Evolutionary conservation across 768 basidiomycete genomes (phyloP), one percentile per base, ranked within the genome.

Genomic region (Mycena albidolilacea): DNA sequence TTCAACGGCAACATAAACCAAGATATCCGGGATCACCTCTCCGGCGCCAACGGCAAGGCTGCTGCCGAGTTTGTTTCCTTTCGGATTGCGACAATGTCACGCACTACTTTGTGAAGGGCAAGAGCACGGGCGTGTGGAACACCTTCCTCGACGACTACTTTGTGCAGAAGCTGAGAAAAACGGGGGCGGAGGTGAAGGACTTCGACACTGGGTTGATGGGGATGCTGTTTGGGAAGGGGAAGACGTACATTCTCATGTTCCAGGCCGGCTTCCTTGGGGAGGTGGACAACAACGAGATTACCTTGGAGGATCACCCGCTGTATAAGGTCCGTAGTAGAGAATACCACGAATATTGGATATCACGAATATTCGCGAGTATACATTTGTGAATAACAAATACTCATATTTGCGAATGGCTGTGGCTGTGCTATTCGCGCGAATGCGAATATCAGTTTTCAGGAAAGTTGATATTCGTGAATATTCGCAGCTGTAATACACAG

Each of bases 221-320:
- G 8, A 63, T 74, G 44, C 39, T 74, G 3, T 74, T 74, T 38
- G 73, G 73, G 14, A 62, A 64, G 37, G 70, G 66, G 10, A 44
- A 60, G 8, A 70, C 50, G 0, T 17, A 46, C 41, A 67, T 74
- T 30, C 7, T 43, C n/a, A 21, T 55, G 43, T 67, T 71, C 46
- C 15, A 43, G 1, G 41, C 3, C 6, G 73, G 73, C 5, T 74
- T 71, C 43, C 5, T 61, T 9, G 69, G 54, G 1, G 9, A 68
- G 19, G 15, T 74, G 1, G 69, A 70, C 62, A 46, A 63, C n/a
- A 59, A 74, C 4, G 55, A 39, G 38, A 1, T 41, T 1, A 19
- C 0, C 14, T 5, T 37, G 23, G 63, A 62, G 9, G 65, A 69
- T 2, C 69, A 71, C 43, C 70, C 58, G 12, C n/a, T 75, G 38